Evolutionary conservation across 441 rosid species (phyloP).

Genomic region (Cnidoscolus chayamansa): DNA sequence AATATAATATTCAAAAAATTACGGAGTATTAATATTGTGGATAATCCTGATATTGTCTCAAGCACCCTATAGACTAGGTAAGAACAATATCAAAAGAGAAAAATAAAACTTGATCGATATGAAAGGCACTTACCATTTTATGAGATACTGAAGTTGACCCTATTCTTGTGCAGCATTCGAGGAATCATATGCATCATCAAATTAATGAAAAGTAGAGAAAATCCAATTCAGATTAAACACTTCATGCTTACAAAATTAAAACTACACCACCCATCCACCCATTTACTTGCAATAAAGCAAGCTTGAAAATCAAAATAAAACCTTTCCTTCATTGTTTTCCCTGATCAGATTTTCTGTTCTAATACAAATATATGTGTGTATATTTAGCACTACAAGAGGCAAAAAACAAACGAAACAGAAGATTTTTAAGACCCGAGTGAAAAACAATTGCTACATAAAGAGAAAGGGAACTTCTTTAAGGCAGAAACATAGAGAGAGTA

Average conservation of each 20-base stretch:
- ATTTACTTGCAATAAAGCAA: background rate
- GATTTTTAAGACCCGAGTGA: background rate
- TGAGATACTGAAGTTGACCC: conserved; percentile 96
- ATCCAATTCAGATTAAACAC: background rate
- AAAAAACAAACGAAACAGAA: background rate
- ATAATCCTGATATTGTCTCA: background rate
- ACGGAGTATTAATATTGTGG: conserved; percentile 19
- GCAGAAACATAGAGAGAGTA: background rate
- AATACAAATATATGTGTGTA: too few species aligned
- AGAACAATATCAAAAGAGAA: background rate
- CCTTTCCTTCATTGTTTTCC: too few species aligned
- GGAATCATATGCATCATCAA: conserved; percentile 15
- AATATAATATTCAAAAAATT: background rate
- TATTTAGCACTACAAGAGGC: too few species aligned
- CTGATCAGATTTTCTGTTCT: too few species aligned
- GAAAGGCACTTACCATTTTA: conserved; percentile 72
- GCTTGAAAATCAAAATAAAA: too few species aligned
- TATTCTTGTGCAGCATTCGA: conserved; percentile 31
- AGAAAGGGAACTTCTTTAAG: background rate
- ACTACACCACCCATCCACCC: background rate
- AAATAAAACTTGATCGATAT: background rate
- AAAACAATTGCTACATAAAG: background rate
- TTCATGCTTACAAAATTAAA: conserved; percentile 1
- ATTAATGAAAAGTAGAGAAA: conserved; percentile 7
- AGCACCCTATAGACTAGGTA: conserved; percentile 14